These are phyloP conservation scores for Hanseniaspora vineae DNA, from an alignment of 805 yeast species.

Conservation along the genomic window DNA sequence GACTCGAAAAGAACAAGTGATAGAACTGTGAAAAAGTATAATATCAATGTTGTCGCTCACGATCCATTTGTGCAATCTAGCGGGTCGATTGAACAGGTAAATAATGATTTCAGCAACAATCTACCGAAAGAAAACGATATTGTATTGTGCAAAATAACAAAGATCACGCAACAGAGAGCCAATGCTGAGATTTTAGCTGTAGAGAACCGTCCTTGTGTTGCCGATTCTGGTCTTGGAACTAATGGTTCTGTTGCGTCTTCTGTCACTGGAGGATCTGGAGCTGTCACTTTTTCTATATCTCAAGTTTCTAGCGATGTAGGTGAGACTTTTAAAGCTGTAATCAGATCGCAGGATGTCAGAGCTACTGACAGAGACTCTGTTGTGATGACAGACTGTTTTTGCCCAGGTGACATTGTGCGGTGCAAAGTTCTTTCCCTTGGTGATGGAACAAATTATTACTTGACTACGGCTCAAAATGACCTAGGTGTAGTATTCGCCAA, in stretches of 20 bases:
- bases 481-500: constrained; percentile 88
- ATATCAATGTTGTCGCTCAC: constrained; percentile 20
- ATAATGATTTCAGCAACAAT: constrained; percentile 28
- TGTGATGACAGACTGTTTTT: constrained; percentile 61
- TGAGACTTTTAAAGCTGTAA: constrained; percentile 77
- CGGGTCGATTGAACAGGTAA: constrained; percentile 7
- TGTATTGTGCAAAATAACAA: constrained; percentile 64
- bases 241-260: constrained; percentile 31
- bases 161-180: constrained; percentile 57
- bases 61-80: constrained; percentile 4
- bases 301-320: constrained; percentile 60
- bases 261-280: constrained; percentile 46
- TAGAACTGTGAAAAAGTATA: constrained; percentile 11
- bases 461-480: constrained; percentile 82
- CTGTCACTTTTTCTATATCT: constrained; percentile 29
- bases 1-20: constrained; percentile 5
- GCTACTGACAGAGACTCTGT: constrained; percentile 86
- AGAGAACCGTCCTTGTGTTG: constrained; percentile 43
- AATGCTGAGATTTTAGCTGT: constrained; percentile 63
- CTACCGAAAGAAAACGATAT: constrained; percentile 77
- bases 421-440: constrained; percentile 77
- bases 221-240: constrained; percentile 57
- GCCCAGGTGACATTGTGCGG: constrained; percentile 86
- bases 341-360: constrained; percentile 78
- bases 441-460: constrained; percentile 83